Base-by-base conservation (phyloP, 805 yeast species). In the Zygosaccharomyces siamensis region DNA sequence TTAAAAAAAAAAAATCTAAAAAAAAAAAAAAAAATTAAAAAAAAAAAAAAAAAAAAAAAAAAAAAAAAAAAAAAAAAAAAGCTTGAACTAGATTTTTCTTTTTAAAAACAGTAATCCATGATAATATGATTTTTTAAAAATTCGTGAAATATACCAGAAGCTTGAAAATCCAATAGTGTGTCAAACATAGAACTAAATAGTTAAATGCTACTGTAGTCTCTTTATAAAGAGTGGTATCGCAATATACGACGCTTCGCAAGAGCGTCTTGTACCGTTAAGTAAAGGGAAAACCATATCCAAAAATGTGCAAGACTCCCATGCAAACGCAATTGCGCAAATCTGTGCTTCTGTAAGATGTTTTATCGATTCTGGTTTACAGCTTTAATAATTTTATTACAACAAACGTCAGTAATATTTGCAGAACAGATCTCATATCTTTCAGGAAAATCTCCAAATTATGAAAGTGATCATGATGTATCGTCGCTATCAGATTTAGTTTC, bases 391-490 rank as follows among this genome's bases (percentile, higher is more conserved):
- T 11, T 46, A 23, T 27, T 47, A 20, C 51, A 48, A 38, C 39
- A 47, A 8, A 39, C 43, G 10, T 39, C 54, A 27, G 32, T 42
- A 23, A 50, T 44, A 16, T 31, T 45, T 5, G 39, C 49, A 12
- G 33, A 28, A 18, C 40, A 43, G 23, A 23, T 47, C 10, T 55
- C 60, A 8, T 50, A 49, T 38, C 49, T 51, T 39, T 47, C 57
- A 14, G n/a, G 55, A 21, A 49, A 52, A 20, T 47, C 61, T 24
- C 49, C 45, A 16, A 41, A 48, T 28, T 51, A 48, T 36, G 23
- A 27, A n/a, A 35, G 37, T 16, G 23, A 50, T 12, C 44, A 39
- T 8, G 46, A 56, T 24, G 26, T 35, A 2, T 28, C 41, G n/a
- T 46, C 46, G 2, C 41, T 49, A 24, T 39, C 43, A 12, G 52